Conservation (phyloP, 306 rosid species). For the Glycyrrhiza uralensis region DNA sequence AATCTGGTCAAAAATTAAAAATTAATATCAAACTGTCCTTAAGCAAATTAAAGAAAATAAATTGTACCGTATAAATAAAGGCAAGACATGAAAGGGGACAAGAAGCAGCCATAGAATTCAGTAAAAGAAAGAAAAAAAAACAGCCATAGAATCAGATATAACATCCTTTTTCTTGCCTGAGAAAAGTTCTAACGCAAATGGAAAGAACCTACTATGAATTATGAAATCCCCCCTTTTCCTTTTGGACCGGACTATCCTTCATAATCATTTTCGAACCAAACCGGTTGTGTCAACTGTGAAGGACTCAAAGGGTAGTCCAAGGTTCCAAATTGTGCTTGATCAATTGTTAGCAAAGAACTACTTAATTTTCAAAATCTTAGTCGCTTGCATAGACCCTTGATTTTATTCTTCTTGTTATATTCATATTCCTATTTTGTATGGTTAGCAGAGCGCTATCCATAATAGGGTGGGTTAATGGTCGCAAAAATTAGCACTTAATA, state of each 20-base stretch:
- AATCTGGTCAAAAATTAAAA: no score
- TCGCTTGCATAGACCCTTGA: conserved; percentile 24
- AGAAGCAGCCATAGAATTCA: not conserved
- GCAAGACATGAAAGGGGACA: not conserved
- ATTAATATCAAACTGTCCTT: not conserved
- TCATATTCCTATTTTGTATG: conserved; percentile 30
- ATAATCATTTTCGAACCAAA: conserved; percentile 12
- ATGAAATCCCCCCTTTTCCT: not conserved
- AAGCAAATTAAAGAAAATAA: not conserved
- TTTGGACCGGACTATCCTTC: conserved; percentile 14
- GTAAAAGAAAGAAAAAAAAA: no score
- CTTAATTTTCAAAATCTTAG: not conserved
- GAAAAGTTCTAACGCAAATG: not conserved
- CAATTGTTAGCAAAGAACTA: not conserved
- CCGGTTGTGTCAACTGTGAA: conserved; percentile 5
- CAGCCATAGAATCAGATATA: not conserved
- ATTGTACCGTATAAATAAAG: not conserved
- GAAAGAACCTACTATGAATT: conserved; percentile 10
- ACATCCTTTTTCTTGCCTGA: not conserved
- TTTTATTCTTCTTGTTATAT: conserved; percentile 28
- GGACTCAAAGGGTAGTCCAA: not conserved
- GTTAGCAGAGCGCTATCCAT: not conserved
- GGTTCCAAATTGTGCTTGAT: conserved; percentile 23
- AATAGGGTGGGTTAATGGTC: not conserved
- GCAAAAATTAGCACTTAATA: not conserved